phyloP scores from a whole-genome alignment of 257 asterid genomes.

The Misopates orontium region DNA sequence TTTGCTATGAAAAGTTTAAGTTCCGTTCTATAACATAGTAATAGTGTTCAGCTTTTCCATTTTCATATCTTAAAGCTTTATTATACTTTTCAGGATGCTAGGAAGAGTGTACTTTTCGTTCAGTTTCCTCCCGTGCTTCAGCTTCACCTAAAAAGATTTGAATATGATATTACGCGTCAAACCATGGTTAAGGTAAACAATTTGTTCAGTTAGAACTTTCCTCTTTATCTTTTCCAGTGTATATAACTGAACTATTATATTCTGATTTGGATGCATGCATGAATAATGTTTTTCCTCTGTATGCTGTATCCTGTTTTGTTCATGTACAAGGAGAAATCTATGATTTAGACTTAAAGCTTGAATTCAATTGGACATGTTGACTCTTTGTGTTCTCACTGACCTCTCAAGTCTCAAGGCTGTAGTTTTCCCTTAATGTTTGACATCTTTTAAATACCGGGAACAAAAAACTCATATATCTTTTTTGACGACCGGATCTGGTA shows the following conservation, averaged over 20 bases:
- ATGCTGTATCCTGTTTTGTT: constrained; percentile 8
- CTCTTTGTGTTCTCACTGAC: constrained; percentile 8
- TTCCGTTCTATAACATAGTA: constrained; percentile 12
- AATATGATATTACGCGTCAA: constrained; percentile 95
- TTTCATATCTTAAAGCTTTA: constrained; percentile 31
- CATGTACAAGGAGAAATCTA: constrained; percentile 20
- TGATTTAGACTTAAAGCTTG: constrained; percentile 4
- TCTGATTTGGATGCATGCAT: neutral
- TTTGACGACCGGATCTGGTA: neutral
- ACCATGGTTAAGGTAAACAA: constrained; percentile 96
- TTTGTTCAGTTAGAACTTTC: constrained; percentile 9
- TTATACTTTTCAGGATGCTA: constrained; percentile 79
- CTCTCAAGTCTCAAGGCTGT: neutral
- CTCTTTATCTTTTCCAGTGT: too few relatives aligned
- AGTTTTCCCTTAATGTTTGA: neutral
- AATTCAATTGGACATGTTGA: constrained; percentile 15
- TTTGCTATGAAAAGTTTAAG: neutral
- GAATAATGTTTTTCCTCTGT: constrained; percentile 12
- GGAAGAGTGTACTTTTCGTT: constrained; percentile 90
- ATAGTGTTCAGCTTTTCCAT: neutral
- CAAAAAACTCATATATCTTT: constrained; percentile 5
- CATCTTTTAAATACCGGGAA: constrained; percentile 4
- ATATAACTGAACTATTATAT: neutral
- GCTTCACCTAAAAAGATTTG: constrained; percentile 97
- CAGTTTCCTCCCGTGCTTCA: constrained; percentile 99